These are phyloP conservation scores for Verticillium zaregamsianum DNA, from an alignment of 2,329 filamentous ascomycete genomes.

Conservation along the genomic window DNA sequence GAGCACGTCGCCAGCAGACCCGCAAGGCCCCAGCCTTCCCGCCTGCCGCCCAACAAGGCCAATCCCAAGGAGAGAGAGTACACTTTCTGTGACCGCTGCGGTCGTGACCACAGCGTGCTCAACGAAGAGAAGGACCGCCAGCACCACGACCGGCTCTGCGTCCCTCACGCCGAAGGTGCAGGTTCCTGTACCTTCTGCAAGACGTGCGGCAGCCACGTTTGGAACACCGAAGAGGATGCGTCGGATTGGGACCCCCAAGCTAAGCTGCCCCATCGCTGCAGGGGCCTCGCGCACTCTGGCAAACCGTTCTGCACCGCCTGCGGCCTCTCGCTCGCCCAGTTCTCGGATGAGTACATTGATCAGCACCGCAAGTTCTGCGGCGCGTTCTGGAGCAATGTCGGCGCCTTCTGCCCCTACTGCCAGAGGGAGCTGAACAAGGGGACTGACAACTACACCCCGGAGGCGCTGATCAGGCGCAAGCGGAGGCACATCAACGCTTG, in stretches of 20 bases:
- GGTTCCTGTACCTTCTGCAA: conserved; percentile 13
- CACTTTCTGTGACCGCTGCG: conserved; percentile 18
- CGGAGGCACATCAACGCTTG: conserved; percentile 7
- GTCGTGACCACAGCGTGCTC: conserved; percentile 15
- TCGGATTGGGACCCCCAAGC: conserved; percentile 3
- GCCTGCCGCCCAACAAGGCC: conserved; percentile 7
- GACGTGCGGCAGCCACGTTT: conserved; percentile 11
- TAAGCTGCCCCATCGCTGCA: conserved; percentile 13
- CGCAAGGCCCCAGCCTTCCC: not conserved
- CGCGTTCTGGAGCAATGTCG: conserved; percentile 11
- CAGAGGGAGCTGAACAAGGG: conserved; percentile 1
- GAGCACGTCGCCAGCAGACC: not conserved
- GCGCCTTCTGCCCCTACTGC: conserved; percentile 18
- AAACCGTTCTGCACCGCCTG: conserved; percentile 14
- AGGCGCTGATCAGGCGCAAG: not conserved
- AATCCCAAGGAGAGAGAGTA: conserved; percentile 11
- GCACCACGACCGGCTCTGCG: conserved; percentile 15
- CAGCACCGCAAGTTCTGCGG: conserved; percentile 12
- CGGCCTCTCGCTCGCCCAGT: conserved; percentile 6
- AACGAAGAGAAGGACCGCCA: conserved; percentile 10
- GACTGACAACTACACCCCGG: not conserved
- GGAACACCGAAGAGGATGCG: conserved; percentile 7
- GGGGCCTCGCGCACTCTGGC: not conserved
- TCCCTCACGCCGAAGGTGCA: conserved; percentile 11
- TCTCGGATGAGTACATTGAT: conserved; percentile 5